Base-by-base conservation (phyloP, 139 green algal species). In the Micractinium conductrix region DNA sequence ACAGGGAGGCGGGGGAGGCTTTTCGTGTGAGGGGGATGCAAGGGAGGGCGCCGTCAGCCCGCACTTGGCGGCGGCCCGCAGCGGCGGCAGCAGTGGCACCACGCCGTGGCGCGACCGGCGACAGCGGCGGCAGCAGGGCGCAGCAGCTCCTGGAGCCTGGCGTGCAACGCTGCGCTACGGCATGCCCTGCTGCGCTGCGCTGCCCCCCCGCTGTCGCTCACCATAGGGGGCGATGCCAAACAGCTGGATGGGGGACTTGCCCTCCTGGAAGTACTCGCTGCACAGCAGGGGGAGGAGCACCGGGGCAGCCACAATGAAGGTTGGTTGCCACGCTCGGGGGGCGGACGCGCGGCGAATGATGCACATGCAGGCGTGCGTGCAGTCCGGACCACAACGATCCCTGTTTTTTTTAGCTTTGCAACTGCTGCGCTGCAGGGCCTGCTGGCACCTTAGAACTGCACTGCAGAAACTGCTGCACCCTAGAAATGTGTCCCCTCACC, bases 151-250 rank as follows among this genome's bases (percentile, higher is more conserved):
- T 33, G 14, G 60, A 12, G 30, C 17, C 14, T 19, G 22, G 14
- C 24, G 14, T 10, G 60, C 60, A 9, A 12, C 37, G 37, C n/a
- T 50, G 10, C 69, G 17, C 21, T 6, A 10, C 48, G 12, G 48
- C 48, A 58, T 24, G 10, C 12, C 69, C 14, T 30, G 26, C 50
- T 37, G 40, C 22, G 40, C 70, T 38, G 67, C 33, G 16, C 35
- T 22, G 16, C 37, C 19, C 17, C 35, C 12, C 22, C 37, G 7
- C 14, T 40, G 21, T 19, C 40, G 2, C 78, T 75, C 63, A 84
- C 80, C 87, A 40, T 90, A 90, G 1, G 78, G 75, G 0, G 87
- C 78, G 22, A 90, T 67, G 50, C 79, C 87, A 86, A 90, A 90
- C 33, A 89, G 62, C 26, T 70, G 3, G 33, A 89, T 89, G 17